Percentiles rank a stretch among this genome's conserved stretches.
Evolutionary conservation across 2,329 filamentous ascomycete genomes (phyloP).

Genomic region (Colletotrichum sp.): DNA sequence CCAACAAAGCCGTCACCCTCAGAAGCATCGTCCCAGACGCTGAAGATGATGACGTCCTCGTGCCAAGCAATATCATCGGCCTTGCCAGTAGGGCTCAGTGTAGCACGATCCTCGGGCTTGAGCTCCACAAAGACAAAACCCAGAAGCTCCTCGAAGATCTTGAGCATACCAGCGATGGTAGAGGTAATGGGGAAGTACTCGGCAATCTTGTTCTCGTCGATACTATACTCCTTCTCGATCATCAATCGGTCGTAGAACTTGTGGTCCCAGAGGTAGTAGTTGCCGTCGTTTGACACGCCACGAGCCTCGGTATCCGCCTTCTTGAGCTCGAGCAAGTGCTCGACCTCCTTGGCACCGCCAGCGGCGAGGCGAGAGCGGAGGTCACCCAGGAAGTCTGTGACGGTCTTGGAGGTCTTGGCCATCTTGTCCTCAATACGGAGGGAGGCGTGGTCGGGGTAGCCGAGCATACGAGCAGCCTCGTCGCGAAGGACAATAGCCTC

Average conservation of each 20-base stretch:
- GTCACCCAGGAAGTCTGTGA: conserved; percentile 66
- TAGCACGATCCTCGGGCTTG: conserved; percentile 66
- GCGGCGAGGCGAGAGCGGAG: conserved; percentile 69
- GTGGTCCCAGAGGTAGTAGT: conserved; percentile 85
- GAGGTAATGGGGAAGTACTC: conserved; percentile 83
- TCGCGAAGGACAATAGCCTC: conserved; percentile 61
- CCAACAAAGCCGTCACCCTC: conserved; percentile 77
- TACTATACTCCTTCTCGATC: conserved; percentile 79
- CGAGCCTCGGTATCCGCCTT: conserved; percentile 69
- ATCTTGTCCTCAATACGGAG: conserved; percentile 64
- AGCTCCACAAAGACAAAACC: conserved; percentile 81
- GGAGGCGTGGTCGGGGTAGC: conserved; percentile 61
- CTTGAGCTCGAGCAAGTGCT: conserved; percentile 76
- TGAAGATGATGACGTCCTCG: conserved; percentile 81
- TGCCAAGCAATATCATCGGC: conserved; percentile 81
- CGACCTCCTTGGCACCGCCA: conserved; percentile 73
- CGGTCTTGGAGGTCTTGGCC: conserved; percentile 62
- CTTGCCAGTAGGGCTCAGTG: conserved; percentile 70
- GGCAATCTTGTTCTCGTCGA: conserved; percentile 80
- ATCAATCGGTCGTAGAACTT: conserved; percentile 81
- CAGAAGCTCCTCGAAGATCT: conserved; percentile 84
- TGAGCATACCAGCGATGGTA: conserved; percentile 78
- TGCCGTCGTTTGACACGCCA: conserved; percentile 64
- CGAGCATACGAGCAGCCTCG: conserved; percentile 59
- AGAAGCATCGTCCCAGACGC: conserved; percentile 78